Evolutionary conservation across 78 protist species (phyloP).

Genomic region (Dictyostelium brefeldianum): DNA sequence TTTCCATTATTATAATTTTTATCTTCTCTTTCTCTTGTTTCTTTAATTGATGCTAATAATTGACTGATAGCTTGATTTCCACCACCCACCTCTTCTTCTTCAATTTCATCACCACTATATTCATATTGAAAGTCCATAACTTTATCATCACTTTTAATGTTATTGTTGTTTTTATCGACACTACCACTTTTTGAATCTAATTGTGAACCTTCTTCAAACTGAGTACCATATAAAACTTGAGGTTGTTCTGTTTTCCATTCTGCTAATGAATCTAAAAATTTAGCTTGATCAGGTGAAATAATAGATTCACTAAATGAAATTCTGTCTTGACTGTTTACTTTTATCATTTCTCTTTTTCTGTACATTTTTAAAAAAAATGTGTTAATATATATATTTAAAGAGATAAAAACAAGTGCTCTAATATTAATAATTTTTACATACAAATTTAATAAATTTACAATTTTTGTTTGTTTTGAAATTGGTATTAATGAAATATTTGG

Average conservation of each 20-base stretch:
- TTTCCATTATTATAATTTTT: neutral
- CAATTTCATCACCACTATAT: neutral
- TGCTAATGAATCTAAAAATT: neutral
- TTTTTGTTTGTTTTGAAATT: neutral
- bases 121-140: too few species aligned
- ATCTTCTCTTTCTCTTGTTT: neutral
- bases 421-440: neutral
- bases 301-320: neutral
- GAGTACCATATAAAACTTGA: too few species aligned
- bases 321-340: neutral
- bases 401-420: too few species aligned
- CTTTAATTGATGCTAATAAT: neutral
- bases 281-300: neutral
- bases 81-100: neutral
- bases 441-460: neutral
- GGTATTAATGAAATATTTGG: neutral
- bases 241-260: neutral
- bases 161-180: neutral
- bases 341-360: neutral
- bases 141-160: too few species aligned
- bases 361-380: neutral
- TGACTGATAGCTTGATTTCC: neutral
- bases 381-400: neutral
- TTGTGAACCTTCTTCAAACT: neutral
- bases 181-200: neutral